Percentiles rank a stretch among this genome's conserved stretches.
These are phyloP conservation scores for Oenanthe sinensis DNA, from an alignment of 129 eudicot species.

Conservation along the genomic window DNA sequence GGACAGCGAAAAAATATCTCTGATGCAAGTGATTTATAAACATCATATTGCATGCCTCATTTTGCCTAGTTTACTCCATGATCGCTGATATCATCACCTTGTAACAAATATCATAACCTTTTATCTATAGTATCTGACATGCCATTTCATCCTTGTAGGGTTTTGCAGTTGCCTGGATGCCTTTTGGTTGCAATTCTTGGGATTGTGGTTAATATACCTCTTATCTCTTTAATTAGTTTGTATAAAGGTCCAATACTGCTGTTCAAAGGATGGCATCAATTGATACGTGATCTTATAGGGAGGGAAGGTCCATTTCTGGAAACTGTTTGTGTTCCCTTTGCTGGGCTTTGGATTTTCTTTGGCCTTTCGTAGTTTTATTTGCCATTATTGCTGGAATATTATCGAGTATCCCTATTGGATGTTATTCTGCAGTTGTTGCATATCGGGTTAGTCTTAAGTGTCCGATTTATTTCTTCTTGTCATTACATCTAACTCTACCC, in stretches of 20 bases:
- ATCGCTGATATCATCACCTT: neutral
- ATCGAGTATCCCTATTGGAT: constrained; percentile 22
- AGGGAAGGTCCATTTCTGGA: constrained; percentile 28
- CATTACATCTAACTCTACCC: neutral
- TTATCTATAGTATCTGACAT: neutral
- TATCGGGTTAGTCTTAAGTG: constrained; percentile 11
- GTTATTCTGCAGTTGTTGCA: constrained; percentile 24
- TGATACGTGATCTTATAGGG: constrained; percentile 26
- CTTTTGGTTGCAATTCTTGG: constrained; percentile 15
- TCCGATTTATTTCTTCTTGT: neutral
- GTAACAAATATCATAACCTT: neutral
- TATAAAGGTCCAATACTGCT: constrained; percentile 23
- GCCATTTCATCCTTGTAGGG: constrained; percentile 13
- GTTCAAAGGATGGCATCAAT: constrained; percentile 22
- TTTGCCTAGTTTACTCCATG: neutral
- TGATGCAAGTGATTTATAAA: neutral
- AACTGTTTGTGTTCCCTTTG: constrained; percentile 26
- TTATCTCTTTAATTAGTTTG: constrained; percentile 14
- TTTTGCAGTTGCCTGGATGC: constrained; percentile 23
- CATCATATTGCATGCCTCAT: neutral
- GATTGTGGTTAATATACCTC: constrained; percentile 16
- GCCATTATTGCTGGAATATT: constrained; percentile 14
- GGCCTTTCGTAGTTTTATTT: constrained; percentile 16
- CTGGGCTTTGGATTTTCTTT: constrained; percentile 26
- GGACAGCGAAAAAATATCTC: neutral